phyloP scores from a whole-genome alignment of 106 monocot genomes.

The Apostasia shenzhenica region DNA sequence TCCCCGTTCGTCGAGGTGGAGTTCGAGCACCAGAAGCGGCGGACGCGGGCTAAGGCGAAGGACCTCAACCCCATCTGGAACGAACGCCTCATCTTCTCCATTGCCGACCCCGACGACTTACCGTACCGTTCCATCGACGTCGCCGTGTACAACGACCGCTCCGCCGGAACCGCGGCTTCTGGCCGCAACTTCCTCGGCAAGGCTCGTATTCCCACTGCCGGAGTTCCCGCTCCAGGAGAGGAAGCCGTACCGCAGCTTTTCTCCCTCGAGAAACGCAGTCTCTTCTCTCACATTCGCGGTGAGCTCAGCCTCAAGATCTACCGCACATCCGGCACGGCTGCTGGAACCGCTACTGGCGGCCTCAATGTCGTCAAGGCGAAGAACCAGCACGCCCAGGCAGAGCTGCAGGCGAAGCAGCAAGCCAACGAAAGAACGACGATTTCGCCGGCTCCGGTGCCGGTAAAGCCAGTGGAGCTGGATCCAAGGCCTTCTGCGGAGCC shows the following conservation, averaged over 20 bases:
- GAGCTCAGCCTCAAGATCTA: conserved; percentile 71
- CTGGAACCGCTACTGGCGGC: not conserved
- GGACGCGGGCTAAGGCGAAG: conserved; percentile 41
- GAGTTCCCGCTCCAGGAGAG: conserved; percentile 39
- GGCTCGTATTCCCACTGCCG: conserved; percentile 36
- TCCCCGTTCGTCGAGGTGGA: conserved; percentile 74
- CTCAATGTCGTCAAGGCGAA: not conserved
- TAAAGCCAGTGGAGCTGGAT: conserved; percentile 11
- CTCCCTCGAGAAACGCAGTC: conserved; percentile 52
- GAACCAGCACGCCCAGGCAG: conserved; percentile 2
- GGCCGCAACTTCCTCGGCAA: conserved; percentile 60
- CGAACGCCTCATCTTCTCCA: conserved; percentile 51
- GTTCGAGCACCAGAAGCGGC: conserved; percentile 64
- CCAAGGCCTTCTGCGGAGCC: not conserved
- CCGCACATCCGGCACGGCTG: conserved; percentile 8
- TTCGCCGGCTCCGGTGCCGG: not conserved
- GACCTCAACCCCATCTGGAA: conserved; percentile 86
- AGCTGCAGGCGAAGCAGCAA: conserved; percentile 16
- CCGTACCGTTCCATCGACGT: conserved; percentile 69
- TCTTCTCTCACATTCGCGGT: conserved; percentile 70
- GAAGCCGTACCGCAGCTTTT: conserved; percentile 51
- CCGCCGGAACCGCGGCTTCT: not conserved
- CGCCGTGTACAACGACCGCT: conserved; percentile 42
- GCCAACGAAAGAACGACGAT: conserved; percentile 1
- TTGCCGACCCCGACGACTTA: conserved; percentile 43